Percentiles rank a stretch among this genome's conserved stretches.
Conservation (phyloP, 2,329 filamentous ascomycete species). For the Zymoseptoria crescenta region DNA sequence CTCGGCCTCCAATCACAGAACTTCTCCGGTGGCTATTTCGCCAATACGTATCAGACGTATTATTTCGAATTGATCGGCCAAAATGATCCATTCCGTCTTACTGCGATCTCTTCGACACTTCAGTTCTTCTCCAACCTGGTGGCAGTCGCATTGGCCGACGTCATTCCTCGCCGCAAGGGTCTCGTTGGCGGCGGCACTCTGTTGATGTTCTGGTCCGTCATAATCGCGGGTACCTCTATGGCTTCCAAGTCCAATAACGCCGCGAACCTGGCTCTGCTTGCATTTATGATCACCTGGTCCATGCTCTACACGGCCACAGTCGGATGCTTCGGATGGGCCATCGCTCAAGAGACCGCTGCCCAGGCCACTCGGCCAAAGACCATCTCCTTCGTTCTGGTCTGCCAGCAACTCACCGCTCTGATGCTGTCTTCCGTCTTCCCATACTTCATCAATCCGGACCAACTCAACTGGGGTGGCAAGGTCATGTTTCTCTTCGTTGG, state of each 20-base stretch:
- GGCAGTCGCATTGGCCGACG: constrained; percentile 15
- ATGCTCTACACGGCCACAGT: constrained; percentile 23
- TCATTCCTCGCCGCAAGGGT: constrained; percentile 19
- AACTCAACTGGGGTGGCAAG: constrained; percentile 34
- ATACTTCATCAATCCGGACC: constrained; percentile 34
- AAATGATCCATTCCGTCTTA: constrained; percentile 18
- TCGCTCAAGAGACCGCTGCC: constrained; percentile 21
- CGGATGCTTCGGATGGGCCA: constrained; percentile 23
- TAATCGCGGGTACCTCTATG: constrained; percentile 19
- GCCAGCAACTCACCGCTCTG: constrained; percentile 30
- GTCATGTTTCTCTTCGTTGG: constrained; percentile 34
- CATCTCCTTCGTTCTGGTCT: constrained; percentile 22
- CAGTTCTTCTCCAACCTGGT: constrained; percentile 20
- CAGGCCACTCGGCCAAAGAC: constrained; percentile 21
- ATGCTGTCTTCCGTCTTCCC: constrained; percentile 33
- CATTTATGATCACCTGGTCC: constrained; percentile 24
- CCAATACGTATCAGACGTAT: constrained; percentile 20
- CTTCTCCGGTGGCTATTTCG: constrained; percentile 18
- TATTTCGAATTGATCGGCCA: constrained; percentile 21
- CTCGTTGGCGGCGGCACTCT: constrained; percentile 19
- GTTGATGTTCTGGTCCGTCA: constrained; percentile 19
- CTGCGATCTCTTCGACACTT: constrained; percentile 18
- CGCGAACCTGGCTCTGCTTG: constrained; percentile 18
- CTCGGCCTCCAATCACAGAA: constrained; percentile 21
- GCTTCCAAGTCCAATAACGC: constrained; percentile 16